Base-by-base conservation (phyloP, 768 basidiomycete species). In the Glaciozyma martinii region DNA sequence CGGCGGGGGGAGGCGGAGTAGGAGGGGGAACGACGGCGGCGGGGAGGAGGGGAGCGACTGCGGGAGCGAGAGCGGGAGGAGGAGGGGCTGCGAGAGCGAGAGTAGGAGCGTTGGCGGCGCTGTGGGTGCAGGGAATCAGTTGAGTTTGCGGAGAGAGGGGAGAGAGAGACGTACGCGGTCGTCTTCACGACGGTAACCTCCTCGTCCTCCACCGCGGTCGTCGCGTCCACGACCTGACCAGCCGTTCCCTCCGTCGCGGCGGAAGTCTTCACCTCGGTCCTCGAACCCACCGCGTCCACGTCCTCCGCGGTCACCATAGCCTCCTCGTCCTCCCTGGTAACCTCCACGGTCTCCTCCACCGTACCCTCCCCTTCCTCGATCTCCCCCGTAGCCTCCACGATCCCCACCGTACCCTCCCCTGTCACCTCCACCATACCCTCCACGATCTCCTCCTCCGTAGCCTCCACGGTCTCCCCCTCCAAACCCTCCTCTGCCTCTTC, bases 181-280 rank as follows among this genome's bases (percentile, higher is more conserved):
- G 10, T 46, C 62, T 42, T 61, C 53, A 37, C 43, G 56, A 9
- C 86, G 33, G 83, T 77, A 25, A 40, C 37, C 37, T 40, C 37
- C 37, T 40, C 37, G 10, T 40, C 37, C 37, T 40, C 37, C 37
- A 12, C 79, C 78, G 50, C 82, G 75, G 49, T 52, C 49, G n/a
- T 61, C 60, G 30, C 56, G 30, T 50, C 49, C n/a, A 40, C 54
- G 56, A 18, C 59, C 47, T 37, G 23, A 43, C 37, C 37, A 40
- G 37, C 37, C 37, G 12, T 40, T 40, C 37, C 37, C 37, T 40
- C 37, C 37, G 12, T 40, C 37, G 15, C 37, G 37, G n/a, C 80
- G 75, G 62, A 77, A 78, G 53, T 79, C 81, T 29, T 82, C 82
- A 40, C 80, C 73, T 15, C 80, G 81, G 19, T 67, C 66, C 13